Evolutionary conservation across 805 yeast genomes (phyloP).

Genomic region (Hanseniaspora osmophila): DNA sequence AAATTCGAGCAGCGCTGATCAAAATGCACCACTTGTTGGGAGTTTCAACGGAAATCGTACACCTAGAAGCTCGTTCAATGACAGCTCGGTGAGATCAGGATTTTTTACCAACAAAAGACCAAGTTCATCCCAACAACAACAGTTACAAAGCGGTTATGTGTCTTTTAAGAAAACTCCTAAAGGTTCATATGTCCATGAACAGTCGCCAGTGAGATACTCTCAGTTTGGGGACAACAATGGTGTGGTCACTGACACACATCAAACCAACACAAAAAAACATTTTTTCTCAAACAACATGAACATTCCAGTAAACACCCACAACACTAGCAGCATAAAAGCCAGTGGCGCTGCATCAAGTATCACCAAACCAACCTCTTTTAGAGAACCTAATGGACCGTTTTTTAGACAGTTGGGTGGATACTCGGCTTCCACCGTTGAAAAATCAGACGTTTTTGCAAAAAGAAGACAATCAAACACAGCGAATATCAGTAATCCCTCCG

Average conservation of each 20-base stretch:
- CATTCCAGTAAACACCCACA: neutral
- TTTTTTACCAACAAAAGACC: neutral
- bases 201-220: neutral
- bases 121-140: neutral
- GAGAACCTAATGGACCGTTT: neutral
- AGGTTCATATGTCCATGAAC: neutral
- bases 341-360: neutral
- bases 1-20: too few relatives aligned
- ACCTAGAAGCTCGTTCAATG: neutral
- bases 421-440: neutral
- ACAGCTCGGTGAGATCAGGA: neutral
- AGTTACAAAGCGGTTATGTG: neutral
- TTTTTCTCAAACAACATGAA: neutral
- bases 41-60: neutral
- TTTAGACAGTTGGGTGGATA: neutral
- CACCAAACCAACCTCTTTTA: neutral
- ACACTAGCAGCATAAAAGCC: neutral
- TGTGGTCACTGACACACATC: neutral
- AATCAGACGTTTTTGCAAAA: neutral
- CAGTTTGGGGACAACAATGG: neutral
- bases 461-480: neutral
- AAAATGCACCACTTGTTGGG: neutral
- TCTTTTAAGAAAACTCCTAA: neutral
- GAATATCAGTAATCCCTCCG: neutral
- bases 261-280: too few relatives aligned